Percentiles rank a stretch among this genome's conserved stretches.
phyloP scores from a whole-genome alignment of 768 basidiomycete species.

The Mrakia blollopis region DNA sequence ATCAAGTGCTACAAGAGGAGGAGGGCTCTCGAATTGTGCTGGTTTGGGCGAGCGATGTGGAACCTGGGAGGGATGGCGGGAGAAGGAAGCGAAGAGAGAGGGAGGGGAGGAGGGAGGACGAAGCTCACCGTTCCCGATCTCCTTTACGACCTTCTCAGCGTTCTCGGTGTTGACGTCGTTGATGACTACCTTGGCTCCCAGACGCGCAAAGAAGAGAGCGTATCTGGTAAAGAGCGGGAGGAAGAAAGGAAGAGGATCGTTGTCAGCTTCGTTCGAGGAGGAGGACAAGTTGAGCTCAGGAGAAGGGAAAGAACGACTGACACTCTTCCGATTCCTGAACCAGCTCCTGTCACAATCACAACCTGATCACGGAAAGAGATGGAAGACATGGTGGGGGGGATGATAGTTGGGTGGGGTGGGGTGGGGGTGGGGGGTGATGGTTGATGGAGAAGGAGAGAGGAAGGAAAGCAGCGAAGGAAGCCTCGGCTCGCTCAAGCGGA shows the following conservation, averaged over 20 bases:
- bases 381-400: background rate
- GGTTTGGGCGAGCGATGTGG: conserved; percentile 21
- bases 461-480: too few relatives aligned
- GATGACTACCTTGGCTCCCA: conserved; percentile 89
- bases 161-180: conserved; percentile 87
- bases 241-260: background rate
- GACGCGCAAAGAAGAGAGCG: conserved; percentile 81
- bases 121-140: conserved; percentile 70
- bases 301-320: conserved; percentile 48
- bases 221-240: conserved; percentile 54
- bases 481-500: too few relatives aligned
- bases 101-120: background rate
- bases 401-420: background rate
- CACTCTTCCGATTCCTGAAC: conserved; percentile 89
- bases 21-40: background rate
- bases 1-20: background rate
- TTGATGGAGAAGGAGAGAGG: background rate
- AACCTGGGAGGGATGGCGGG: background rate
- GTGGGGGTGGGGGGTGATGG: conserved; percentile 4
- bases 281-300: background rate
- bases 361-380: conserved; percentile 58
- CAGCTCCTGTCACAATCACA: conserved; percentile 92
- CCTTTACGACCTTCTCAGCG: conserved; percentile 85
- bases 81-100: background rate
- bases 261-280: background rate